Conservation (phyloP, 2,329 filamentous ascomycete species). For the Akanthomyces lecanii region DNA sequence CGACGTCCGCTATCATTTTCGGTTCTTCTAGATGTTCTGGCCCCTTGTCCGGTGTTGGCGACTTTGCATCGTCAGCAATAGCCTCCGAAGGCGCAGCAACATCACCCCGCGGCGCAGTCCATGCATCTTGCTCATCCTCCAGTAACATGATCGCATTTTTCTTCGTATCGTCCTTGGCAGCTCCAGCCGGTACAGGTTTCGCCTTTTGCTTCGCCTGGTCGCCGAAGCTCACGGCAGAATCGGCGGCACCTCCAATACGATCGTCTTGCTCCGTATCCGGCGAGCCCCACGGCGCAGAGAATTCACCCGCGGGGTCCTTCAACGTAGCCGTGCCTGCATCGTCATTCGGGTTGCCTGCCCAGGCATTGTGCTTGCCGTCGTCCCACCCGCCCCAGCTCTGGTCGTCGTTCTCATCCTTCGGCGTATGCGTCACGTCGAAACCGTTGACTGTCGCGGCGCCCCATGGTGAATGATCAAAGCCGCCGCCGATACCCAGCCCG, state of each 20-base stretch:
- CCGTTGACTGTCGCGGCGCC: not conserved
- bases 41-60: not conserved
- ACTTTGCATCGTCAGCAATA: not conserved
- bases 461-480: not conserved
- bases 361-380: constrained; percentile 21
- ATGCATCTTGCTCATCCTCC: not conserved
- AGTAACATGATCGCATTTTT: not conserved
- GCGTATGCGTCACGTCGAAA: not conserved
- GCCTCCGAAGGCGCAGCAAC: not conserved
- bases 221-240: constrained; percentile 29
- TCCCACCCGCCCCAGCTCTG: constrained; percentile 36
- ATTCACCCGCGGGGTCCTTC: not conserved
- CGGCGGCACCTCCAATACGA: constrained; percentile 5
- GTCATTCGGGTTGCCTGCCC: not conserved
- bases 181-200: not conserved
- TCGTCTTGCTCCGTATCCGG: not conserved
- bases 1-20: too few relatives aligned
- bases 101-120: not conserved
- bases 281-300: not conserved
- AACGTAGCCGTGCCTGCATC: not conserved
- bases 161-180: not conserved
- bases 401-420: constrained; percentile 18
- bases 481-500: not conserved
- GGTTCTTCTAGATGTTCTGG: not conserved
- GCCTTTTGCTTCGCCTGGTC: constrained; percentile 17